These are phyloP conservation scores for Beauveria sp. DNA, from an alignment of 2,329 filamentous ascomycete species.

Conservation along the genomic window DNA sequence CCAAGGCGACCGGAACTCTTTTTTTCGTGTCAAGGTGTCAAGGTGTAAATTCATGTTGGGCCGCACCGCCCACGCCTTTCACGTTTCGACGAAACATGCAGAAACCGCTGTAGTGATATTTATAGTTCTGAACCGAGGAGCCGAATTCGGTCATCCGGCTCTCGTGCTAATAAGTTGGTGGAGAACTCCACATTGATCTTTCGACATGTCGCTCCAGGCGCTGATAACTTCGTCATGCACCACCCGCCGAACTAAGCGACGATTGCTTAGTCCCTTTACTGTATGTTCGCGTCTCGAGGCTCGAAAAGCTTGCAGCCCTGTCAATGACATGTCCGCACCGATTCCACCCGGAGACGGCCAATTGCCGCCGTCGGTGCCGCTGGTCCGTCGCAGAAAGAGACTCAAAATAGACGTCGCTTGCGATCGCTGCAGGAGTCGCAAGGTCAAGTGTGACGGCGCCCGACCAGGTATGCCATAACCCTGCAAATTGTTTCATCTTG, in stretches of 20 bases:
- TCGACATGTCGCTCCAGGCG: neutral
- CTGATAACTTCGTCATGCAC: slow-evolving; percentile 1
- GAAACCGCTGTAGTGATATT: too few relatives aligned
- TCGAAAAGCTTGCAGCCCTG: neutral
- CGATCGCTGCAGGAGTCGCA: slow-evolving; percentile 32
- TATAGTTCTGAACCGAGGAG: too few relatives aligned
- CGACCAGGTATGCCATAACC: slow-evolving; percentile 24
- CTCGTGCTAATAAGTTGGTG: too few relatives aligned
- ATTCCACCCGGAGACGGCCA: neutral
- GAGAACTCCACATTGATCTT: neutral
- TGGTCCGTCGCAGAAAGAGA: slow-evolving; percentile 23
- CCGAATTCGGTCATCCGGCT: too few relatives aligned
- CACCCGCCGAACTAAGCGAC: neutral
- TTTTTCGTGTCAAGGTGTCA: too few relatives aligned
- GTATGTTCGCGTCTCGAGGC: neutral
- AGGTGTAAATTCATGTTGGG: too few relatives aligned
- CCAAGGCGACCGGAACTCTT: too few relatives aligned
- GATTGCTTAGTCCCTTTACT: neutral
- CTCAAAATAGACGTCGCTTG: slow-evolving; percentile 37
- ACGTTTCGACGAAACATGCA: too few relatives aligned
- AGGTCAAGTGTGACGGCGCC: slow-evolving; percentile 34
- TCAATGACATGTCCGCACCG: neutral
- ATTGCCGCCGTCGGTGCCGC: neutral
- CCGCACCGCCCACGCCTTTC: too few relatives aligned
- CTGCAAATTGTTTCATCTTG: neutral